These are phyloP conservation scores for Candida sphagnicola DNA, from an alignment of 805 yeast genomes.

Conservation along the genomic window DNA sequence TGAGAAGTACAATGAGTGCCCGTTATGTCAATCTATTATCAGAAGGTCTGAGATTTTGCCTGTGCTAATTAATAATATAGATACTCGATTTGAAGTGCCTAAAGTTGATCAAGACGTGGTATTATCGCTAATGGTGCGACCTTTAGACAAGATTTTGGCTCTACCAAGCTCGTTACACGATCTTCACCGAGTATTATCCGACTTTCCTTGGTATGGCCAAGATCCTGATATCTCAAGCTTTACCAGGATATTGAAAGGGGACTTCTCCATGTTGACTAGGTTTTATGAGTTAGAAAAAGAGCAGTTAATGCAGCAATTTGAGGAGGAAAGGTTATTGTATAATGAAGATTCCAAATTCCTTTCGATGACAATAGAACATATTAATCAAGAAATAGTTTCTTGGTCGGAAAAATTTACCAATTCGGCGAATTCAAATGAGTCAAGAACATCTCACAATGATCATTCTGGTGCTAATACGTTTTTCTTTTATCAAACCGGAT, in stretches of 20 bases:
- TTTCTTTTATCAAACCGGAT: slow-evolving; percentile 76
- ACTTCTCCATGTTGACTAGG: slow-evolving; percentile 45
- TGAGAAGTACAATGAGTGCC: slow-evolving; percentile 67
- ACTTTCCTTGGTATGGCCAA: slow-evolving; percentile 53
- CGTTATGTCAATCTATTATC: slow-evolving; percentile 62
- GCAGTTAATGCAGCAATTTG: slow-evolving; percentile 46
- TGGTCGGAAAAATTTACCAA: slow-evolving; percentile 19
- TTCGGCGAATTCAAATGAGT: slow-evolving; percentile 5
- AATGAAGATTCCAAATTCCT: slow-evolving; percentile 56
- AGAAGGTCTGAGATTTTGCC: slow-evolving; percentile 60
- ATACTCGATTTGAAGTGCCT: slow-evolving; percentile 57
- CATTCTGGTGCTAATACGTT: slow-evolving; percentile 35
- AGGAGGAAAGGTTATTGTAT: slow-evolving; percentile 57
- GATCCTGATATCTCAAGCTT: slow-evolving; percentile 35
- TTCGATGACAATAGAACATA: slow-evolving; percentile 51
- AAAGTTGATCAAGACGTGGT: slow-evolving; percentile 50
- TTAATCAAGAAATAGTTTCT: slow-evolving; percentile 42
- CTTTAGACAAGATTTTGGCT: slow-evolving; percentile 45
- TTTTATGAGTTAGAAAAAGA: slow-evolving; percentile 60
- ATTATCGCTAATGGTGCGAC: slow-evolving; percentile 59
- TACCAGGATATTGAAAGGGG: slow-evolving; percentile 69
- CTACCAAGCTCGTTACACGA: slow-evolving; percentile 36
- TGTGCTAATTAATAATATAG: slow-evolving; percentile 47
- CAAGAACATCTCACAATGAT: slow-evolving; percentile 27
- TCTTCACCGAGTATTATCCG: slow-evolving; percentile 25